Conservation (phyloP, 148 eudicot species). For the Simmondsia chinensis region DNA sequence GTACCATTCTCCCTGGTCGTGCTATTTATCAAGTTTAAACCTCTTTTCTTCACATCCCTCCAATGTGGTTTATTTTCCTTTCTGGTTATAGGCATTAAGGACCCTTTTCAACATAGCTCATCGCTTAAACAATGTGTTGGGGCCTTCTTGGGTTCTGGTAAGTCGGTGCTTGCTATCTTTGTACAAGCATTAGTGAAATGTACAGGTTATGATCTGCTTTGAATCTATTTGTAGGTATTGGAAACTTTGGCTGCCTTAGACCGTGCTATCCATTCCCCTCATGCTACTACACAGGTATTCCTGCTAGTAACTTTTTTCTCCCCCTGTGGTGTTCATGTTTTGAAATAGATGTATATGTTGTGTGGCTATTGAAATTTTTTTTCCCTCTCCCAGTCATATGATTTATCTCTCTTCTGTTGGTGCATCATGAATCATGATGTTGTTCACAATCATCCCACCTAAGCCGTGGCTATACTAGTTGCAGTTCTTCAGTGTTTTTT, state of each 20-base stretch:
- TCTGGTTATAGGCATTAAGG: constrained; percentile 68
- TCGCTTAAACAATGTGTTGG: constrained; percentile 84
- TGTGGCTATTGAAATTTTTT: background rate
- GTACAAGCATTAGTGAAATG: background rate
- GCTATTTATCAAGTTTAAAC: constrained; percentile 3
- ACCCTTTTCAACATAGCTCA: constrained; percentile 99
- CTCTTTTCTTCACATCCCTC: background rate
- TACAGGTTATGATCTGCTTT: constrained; percentile 1
- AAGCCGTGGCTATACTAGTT: too few relatives aligned
- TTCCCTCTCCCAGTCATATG: too few relatives aligned
- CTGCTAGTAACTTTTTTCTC: constrained; percentile 5
- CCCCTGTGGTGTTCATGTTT: background rate
- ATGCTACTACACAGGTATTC: constrained; percentile 93
- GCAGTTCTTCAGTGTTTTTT: too few relatives aligned
- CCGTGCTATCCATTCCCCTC: constrained; percentile 93
- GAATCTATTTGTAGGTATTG: constrained; percentile 49
- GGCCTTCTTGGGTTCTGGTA: constrained; percentile 99
- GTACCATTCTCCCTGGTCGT: constrained; percentile 16
- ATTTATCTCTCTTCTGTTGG: too few relatives aligned
- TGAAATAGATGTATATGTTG: constrained; percentile 6
- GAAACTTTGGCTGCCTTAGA: constrained; percentile 95
- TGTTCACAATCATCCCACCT: too few relatives aligned
- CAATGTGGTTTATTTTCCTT: constrained; percentile 6
- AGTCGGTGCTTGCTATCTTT: constrained; percentile 11
- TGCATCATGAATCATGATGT: too few relatives aligned